These are phyloP conservation scores for Ceratocystiopsis minuta DNA, from an alignment of 2,329 filamentous ascomycete genomes.

Conservation along the genomic window DNA sequence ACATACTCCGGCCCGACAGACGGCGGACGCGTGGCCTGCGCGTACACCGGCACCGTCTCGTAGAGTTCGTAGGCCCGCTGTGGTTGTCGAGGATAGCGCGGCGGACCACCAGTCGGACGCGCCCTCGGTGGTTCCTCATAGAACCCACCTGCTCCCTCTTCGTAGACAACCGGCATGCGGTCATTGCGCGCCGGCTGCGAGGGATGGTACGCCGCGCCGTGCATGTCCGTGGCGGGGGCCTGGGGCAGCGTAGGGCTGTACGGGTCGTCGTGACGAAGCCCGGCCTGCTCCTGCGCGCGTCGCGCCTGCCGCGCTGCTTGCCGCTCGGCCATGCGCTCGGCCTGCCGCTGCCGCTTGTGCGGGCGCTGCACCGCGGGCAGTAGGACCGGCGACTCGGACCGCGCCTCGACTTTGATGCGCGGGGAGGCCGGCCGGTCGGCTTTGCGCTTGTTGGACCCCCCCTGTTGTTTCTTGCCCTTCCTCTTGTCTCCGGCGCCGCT, in stretches of 20 bases:
- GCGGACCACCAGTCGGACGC: no score
- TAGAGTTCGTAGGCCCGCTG: slow-evolving; percentile 11
- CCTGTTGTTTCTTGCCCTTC: slow-evolving; percentile 31
- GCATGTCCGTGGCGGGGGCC: slow-evolving; percentile 16
- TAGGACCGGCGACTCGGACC: slow-evolving; percentile 40
- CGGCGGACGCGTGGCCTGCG: slow-evolving; percentile 9
- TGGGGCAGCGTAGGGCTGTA: slow-evolving; percentile 10
- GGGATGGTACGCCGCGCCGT: background rate
- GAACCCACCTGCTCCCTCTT: slow-evolving; percentile 13
- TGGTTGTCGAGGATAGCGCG: background rate
- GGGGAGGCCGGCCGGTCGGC: slow-evolving; percentile 32
- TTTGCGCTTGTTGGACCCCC: slow-evolving; percentile 34
- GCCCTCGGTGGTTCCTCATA: slow-evolving; percentile 8
- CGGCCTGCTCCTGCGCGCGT: slow-evolving; percentile 11
- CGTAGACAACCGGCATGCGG: slow-evolving; percentile 19
- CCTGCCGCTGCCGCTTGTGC: slow-evolving; percentile 36
- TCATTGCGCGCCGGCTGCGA: slow-evolving; percentile 10
- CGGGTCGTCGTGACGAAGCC: background rate
- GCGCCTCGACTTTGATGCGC: slow-evolving; percentile 47
- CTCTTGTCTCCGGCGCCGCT: slow-evolving; percentile 11
- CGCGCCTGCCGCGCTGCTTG: slow-evolving; percentile 5
- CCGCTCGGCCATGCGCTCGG: slow-evolving; percentile 15
- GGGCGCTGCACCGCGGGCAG: slow-evolving; percentile 34
- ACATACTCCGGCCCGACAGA: no score
- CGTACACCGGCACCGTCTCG: slow-evolving; percentile 17